Evolutionary conservation across 768 basidiomycete species (phyloP), one percentile per base, ranked within the genome.

Genomic region (Gyrodon lividus): DNA sequence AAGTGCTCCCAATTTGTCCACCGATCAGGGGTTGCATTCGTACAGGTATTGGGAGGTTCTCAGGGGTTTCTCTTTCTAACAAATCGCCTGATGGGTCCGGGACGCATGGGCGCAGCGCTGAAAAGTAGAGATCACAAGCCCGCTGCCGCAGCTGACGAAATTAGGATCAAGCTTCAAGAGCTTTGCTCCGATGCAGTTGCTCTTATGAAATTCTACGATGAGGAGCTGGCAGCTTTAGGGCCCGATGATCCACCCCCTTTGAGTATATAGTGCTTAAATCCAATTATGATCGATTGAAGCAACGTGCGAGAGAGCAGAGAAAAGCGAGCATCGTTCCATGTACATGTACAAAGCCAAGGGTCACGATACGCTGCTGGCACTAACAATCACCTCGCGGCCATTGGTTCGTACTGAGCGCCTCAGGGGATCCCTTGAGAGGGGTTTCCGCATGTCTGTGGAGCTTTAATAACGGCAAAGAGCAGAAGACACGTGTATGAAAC

Each of bases 1-100:
- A 77, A 79, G 56, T 81, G 92, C 69, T 89, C 92, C 17, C 96
- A 98, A 65, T 98, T 92, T 66, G 88, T 97, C 26, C 96, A 97
- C 63, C 83, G 86, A 43, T 82, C 87, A 5, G 97, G 97, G 2
- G 82, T 89, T 20, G 93, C 91, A 8, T 92, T 98, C 63, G 84
- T 93, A 8, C 93, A 97, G 65, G 86, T 96, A 51, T 62, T 94
- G 5, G 90, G 87, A 2, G 90, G 85, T 2, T 67, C 77, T 4
- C 76, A 86, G 48, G 93, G 94, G 0, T 95, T 93, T 69, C 69
- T 92, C 52, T 96, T 95, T 76, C 74, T 93, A 59, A 94, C 89
- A 48, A 98, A 98, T 66, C 76, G 93, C 20, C 72, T 95, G 51
- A 87, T 91, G 77, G 84, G 80, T 3, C 78, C 84, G 12, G 84